A percentile compares a stretch with the other conserved stretches of the same genome.
These are phyloP conservation scores for Neocatenulostroma microsporum DNA, from an alignment of 2,329 filamentous ascomycete genomes.

Conservation along the genomic window DNA sequence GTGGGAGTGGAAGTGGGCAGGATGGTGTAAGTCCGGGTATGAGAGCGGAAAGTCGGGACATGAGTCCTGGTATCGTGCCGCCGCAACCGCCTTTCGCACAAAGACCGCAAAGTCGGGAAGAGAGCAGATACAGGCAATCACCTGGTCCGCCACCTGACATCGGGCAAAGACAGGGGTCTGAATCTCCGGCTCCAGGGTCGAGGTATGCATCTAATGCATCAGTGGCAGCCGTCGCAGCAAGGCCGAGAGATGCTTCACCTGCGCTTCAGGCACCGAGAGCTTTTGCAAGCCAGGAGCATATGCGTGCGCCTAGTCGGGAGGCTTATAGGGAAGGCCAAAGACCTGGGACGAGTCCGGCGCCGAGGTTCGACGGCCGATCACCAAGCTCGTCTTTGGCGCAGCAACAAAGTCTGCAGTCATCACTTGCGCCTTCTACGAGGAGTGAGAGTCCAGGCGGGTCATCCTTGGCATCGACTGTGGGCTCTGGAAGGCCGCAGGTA, in stretches of 20 bases:
- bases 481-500: neutral
- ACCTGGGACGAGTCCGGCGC: conserved; percentile 1
- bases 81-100: conserved; percentile 29
- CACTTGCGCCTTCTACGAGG: conserved; percentile 7
- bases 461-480: conserved; percentile 8
- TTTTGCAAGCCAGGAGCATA: conserved; percentile 28
- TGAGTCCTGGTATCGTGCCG: conserved; percentile 14
- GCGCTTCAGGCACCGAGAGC: conserved; percentile 16
- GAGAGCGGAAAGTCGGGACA: conserved; percentile 5
- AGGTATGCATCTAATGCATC: too few species aligned
- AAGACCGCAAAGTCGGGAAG: conserved; percentile 23
- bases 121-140: conserved; percentile 22
- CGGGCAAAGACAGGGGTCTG: too few species aligned
- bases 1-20: too few species aligned
- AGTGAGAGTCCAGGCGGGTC: conserved; percentile 13
- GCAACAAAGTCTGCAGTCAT: neutral
- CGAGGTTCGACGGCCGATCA: neutral
- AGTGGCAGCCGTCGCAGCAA: too few species aligned
- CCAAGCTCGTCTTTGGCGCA: neutral
- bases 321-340: conserved; percentile 9
- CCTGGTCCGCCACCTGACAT: conserved; percentile 25
- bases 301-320: conserved; percentile 26
- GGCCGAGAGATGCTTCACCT: too few species aligned
- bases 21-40: neutral
- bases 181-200: too few species aligned